Base-by-base conservation (phyloP, 2,329 filamentous ascomycete genomes). In the Diaporthe vaccinii region DNA sequence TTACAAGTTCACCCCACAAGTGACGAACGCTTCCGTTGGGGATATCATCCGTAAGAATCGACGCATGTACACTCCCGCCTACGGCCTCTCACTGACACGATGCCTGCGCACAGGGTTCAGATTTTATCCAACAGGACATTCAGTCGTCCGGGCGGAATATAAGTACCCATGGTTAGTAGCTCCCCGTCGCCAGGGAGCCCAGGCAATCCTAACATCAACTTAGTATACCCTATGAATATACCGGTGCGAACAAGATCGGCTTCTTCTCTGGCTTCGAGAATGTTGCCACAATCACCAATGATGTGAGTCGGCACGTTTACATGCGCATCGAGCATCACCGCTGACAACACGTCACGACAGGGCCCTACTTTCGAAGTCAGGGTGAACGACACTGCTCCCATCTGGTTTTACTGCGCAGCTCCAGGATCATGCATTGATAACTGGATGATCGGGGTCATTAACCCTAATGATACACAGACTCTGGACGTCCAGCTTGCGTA, bases 381-480 rank as follows among this genome's bases (percentile, higher is more conserved):
- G 28, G 84, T 94, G 74, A 93, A 93, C 78, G 85, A 91, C 77
- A 92, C 91, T 0, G 82, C 89, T 31, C 92, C 93, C 0, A 88
- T 92, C 22, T 94, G 92, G 81, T 93, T 90, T 82, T 95, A 94
- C 82, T 95, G 92, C 77, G 90, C 91, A 0, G 93, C 93, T 0
- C 88, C 90, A 0, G 88, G 86, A 0, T 94, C 92, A 2, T 96
- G 94, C 79, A 86, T 87, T 4, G 82, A 84, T 3, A 88, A 92
- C 58, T 88, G 90, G 31, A 96, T 96, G 94, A 89, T 96, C 22
- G 94, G 93, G 4, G 93, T 90, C 1, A 92, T 96, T 78, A 96
- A 96, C 80, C 89, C 92, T 9, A 91, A 90, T 78, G 72, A 81
- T 8, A 89, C 86, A 0, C 83, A 86, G 73, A 88, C 87, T 0